Base-by-base conservation (phyloP, 2,329 filamentous ascomycete species). In the Sclerotinia sclerotiorum region DNA sequence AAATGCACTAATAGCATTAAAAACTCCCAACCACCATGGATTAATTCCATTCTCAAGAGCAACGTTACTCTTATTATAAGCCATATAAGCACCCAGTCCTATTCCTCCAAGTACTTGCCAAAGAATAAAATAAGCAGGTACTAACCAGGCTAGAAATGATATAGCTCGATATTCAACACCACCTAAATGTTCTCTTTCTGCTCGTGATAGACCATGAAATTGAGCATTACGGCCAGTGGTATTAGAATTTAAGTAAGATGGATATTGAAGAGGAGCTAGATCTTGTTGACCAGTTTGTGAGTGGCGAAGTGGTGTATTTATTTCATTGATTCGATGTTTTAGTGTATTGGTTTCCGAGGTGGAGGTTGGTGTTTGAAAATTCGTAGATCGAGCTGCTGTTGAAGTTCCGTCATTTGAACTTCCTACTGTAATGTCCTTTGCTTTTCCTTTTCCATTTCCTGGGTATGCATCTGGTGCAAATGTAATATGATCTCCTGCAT, bases 11-110 rank as follows among this genome's bases (percentile, higher is more conserved):
- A 87, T 84, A 2, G 86, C 86, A 70, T 89, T 88, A 79, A 91
- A 91, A 56, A 87, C 83, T 52, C 88, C 88, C 2, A 87, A 80
- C 88, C 88, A 91, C 86, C 86, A 90, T 46, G 88, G 85, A 69
- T 87, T 85, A 66, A 88, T 82, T 17, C 84, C 86, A 75, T 90
- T 89, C 5, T 76, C 78, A 2, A 78, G 74, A 0, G 87, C 82
- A 5, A 82, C 79, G 11, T 79, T 78, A 0, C 85, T 79, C 55
- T 82, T 81, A 70, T 88, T 82, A 69, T 80, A 76, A 21, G 81
- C 81, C 66, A 90, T 84, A 81, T 86, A 91, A 21, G 85, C 86
- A 13, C 85, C 88, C 13, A 90, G 79, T 1, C 84, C 83, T n/a
- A 90, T 73, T 70, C 81, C 82, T 2, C 85, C 85, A 5, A 89